phyloP scores from a whole-genome alignment of 352 stramenopile genomes.

The Phytophthora cajani region DNA sequence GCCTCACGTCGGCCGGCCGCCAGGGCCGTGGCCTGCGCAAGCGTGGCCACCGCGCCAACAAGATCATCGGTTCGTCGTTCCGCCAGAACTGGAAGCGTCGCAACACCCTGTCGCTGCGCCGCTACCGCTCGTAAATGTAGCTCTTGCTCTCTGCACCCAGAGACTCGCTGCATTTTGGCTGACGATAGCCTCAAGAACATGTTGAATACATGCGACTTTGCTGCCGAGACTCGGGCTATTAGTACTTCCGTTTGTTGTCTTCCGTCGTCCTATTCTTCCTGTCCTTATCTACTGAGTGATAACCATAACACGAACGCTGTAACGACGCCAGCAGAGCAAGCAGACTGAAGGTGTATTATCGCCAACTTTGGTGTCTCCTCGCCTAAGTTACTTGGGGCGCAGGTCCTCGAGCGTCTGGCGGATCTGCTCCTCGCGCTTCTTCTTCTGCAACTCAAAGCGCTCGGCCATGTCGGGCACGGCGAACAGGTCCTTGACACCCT shows the following conservation, averaged over 20 bases:
- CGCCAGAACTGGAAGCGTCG: conserved; percentile 98
- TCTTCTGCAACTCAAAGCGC: conserved; percentile 75
- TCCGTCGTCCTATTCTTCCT: neutral
- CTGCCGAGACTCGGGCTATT: conserved; percentile 30
- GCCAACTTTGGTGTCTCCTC: neutral
- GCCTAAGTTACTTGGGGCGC: conserved; percentile 52
- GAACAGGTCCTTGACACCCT: conserved; percentile 71
- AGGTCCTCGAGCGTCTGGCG: conserved; percentile 76
- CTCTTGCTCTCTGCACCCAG: conserved; percentile 27
- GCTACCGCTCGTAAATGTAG: conserved; percentile 95
- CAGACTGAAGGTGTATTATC: neutral
- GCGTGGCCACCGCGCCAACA: conserved; percentile 98
- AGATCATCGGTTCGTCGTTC: conserved; percentile 97
- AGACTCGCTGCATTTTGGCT: conserved; percentile 39
- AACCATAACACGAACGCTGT: neutral
- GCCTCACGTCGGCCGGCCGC: conserved; percentile 98
- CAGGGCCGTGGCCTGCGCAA: conserved; percentile 98
- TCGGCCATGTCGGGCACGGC: conserved; percentile 69
- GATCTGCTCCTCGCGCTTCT: conserved; percentile 76
- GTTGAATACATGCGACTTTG: conserved; percentile 55
- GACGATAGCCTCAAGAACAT: conserved; percentile 30
- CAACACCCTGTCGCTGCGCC: conserved; percentile 98
- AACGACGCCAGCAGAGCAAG: neutral
- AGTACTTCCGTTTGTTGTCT: conserved; percentile 4
- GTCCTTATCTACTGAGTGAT: neutral